These are phyloP conservation scores for Yamadazyma friedrichii DNA, from an alignment of 1,139 yeast species.

Conservation along the genomic window DNA sequence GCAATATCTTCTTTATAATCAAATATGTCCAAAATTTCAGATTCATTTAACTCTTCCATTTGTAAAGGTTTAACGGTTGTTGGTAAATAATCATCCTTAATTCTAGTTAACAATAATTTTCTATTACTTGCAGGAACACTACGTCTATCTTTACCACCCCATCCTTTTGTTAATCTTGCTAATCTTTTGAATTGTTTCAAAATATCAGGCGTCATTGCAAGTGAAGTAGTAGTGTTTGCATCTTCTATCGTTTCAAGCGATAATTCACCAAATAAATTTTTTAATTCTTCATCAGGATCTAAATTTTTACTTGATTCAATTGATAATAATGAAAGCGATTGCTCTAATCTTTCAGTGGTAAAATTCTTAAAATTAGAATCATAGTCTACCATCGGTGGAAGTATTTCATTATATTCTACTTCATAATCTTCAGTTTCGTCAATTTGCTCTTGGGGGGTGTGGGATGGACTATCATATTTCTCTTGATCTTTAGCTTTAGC, in stretches of 20 bases:
- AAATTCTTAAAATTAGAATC: conserved; percentile 47
- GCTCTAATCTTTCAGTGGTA: conserved; percentile 40
- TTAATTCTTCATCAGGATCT: conserved; percentile 80
- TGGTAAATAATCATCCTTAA: conserved; percentile 83
- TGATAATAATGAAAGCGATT: conserved; percentile 39
- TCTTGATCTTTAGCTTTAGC: conserved; percentile 33
- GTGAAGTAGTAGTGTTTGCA: conserved; percentile 62
- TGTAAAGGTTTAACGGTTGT: conserved; percentile 59
- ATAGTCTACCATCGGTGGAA: conserved; percentile 34
- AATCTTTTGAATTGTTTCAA: conserved; percentile 61
- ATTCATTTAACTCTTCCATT: conserved; percentile 54
- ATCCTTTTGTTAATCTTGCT: conserved; percentile 66
- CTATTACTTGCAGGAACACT: conserved; percentile 72
- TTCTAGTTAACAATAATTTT: conserved; percentile 65
- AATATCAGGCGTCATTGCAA: conserved; percentile 64
- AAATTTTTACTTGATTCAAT: conserved; percentile 51
- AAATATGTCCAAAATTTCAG: conserved; percentile 39
- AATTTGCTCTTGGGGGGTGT: conserved; percentile 7
- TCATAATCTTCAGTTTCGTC: conserved; percentile 31
- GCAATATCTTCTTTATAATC: conserved; percentile 39
- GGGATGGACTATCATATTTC: neutral
- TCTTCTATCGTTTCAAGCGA: conserved; percentile 69
- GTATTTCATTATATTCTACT: conserved; percentile 28
- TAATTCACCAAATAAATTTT: conserved; percentile 68
- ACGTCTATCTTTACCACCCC: conserved; percentile 80